phyloP scores from a whole-genome alignment of 768 basidiomycete species.

The Serendipita indica region DNA sequence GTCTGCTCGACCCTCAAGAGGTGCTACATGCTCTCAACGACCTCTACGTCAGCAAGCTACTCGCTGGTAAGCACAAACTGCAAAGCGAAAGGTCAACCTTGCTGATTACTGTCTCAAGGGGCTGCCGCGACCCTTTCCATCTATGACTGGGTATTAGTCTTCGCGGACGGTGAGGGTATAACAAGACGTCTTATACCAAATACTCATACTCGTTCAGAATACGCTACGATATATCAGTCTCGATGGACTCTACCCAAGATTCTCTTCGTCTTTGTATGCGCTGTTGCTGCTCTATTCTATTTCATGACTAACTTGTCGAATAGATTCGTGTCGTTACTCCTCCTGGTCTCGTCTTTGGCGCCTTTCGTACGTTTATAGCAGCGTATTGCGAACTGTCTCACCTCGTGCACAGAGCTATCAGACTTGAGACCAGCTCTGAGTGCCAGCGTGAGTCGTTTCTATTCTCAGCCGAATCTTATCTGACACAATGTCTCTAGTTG shows the following conservation, averaged over 20 bases:
- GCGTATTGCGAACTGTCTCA: neutral
- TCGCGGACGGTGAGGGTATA: neutral
- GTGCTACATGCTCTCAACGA: neutral
- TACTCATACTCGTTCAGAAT: neutral
- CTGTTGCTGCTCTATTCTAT: neutral
- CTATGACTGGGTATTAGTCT: neutral
- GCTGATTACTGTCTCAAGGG: neutral
- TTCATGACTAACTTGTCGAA: neutral
- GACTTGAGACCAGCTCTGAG: neutral
- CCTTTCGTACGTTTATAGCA: neutral
- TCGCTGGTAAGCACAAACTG: neutral
- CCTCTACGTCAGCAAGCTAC: neutral
- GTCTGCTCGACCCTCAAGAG: too few species aligned
- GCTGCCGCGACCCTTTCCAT: neutral
- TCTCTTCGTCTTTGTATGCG: neutral
- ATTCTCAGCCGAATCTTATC: neutral
- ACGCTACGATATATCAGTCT: neutral
- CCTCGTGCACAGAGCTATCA: neutral
- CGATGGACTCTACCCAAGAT: conserved; percentile 1
- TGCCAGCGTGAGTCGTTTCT: neutral
- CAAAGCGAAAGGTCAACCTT: neutral
- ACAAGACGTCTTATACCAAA: neutral
- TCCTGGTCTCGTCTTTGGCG: neutral
- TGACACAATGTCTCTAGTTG: neutral
- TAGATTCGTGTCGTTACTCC: conserved; percentile 2